Evolutionary conservation across 2,329 filamentous ascomycete species (phyloP), one percentile per base, ranked within the genome.

Genomic region (Nigrograna mackinnonii): DNA sequence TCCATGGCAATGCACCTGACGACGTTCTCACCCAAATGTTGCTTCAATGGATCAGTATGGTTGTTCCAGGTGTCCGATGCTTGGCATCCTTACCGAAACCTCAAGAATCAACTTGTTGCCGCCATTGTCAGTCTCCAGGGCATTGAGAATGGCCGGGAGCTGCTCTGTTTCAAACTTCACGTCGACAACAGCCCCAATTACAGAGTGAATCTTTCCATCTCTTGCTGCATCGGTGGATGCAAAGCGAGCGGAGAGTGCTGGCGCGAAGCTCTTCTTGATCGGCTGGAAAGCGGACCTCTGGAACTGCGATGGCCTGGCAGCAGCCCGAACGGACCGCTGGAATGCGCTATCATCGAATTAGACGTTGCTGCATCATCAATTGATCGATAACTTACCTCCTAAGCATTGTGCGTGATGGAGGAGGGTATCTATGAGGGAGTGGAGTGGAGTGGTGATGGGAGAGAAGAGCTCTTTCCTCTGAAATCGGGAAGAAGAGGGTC

Each of bases 1-100:
- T 99, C 94, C 94, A 99, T 99, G 79, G 94, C 94, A 95, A 99
- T 99, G 78, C 90, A 95, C 77, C 94, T 87, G 75, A 99, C 94
- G 72, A 96, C 89, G 82, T 90, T 96, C 83, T 99, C 89, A 80
- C 94, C 94, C 77, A 99, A 80, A 85, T 97, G 94, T 96, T 99
- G 94, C 91, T 96, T 16, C 44, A 42, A 17, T 43, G 20, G 19
- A 50, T 67, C 52, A 67, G 63, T 50, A 36, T 41, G 44, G 44
- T 37, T 46, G 41, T 54, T 53, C 49, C 43, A 50, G 39, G 19
- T 55, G 49, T 54, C 34, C 42, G 31, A 35, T 50, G 49, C 53
- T 57, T 56, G 54, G 54, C 55, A 56, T 58, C 68, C 84, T 70
- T 96, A 96, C 91, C 69, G 94, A 80, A 73, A 97, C 94, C 83